Conservation (phyloP, 345 rosid genomes). For the Triadica sebifera region DNA sequence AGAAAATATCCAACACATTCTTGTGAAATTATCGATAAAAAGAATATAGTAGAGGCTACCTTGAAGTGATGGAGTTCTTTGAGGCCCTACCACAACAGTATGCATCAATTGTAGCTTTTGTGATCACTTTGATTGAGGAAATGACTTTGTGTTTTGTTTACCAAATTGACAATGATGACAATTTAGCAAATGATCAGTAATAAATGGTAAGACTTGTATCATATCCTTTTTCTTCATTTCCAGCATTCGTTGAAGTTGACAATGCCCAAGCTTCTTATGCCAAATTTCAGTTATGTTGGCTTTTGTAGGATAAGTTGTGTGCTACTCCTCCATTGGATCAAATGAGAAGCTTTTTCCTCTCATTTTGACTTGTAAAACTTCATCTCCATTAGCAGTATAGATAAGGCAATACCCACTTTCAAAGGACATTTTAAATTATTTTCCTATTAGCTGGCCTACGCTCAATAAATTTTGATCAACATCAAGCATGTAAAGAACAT, state of each 20-base stretch:
- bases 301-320: neutral
- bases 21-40: too few relatives aligned
- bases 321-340: neutral
- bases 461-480: constrained; percentile 22
- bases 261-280: constrained; percentile 2
- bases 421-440: neutral
- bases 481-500: constrained; percentile 4
- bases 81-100: neutral
- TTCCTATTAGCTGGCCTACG: neutral
- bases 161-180: neutral
- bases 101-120: neutral
- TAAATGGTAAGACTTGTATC: neutral
- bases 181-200: neutral
- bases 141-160: neutral
- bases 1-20: neutral
- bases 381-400: neutral
- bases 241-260: neutral
- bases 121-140: too few relatives aligned
- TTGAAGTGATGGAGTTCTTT: neutral
- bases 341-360: neutral
- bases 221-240: neutral
- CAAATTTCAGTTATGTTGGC: neutral
- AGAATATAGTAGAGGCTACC: neutral
- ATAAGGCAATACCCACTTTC: neutral
- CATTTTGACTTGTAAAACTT: neutral